These are phyloP conservation scores for Eurotiales sp. DNA, from an alignment of 2,329 filamentous ascomycete species.

Conservation along the genomic window DNA sequence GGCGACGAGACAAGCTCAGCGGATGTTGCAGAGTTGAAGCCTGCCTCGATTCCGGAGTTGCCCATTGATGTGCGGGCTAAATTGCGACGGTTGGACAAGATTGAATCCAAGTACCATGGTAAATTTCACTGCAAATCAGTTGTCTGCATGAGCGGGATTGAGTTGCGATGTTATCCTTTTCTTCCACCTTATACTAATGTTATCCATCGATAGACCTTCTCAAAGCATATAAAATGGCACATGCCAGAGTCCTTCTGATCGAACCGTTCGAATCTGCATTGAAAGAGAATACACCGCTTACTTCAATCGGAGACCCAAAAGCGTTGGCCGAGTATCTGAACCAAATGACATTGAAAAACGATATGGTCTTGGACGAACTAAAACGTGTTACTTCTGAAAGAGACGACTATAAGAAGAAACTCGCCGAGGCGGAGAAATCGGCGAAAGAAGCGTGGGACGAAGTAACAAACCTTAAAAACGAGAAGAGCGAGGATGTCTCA, in stretches of 20 bases:
- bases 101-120: constrained; percentile 86
- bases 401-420: constrained; percentile 73
- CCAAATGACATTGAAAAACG: constrained; percentile 77
- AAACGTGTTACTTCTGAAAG: constrained; percentile 81
- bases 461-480: constrained; percentile 52
- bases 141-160: too few species aligned
- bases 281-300: constrained; percentile 86
- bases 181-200: background rate
- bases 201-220: constrained; percentile 65
- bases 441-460: constrained; percentile 62
- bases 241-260: constrained; percentile 79
- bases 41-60: constrained; percentile 50
- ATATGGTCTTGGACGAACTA: constrained; percentile 92
- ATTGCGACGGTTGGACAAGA: constrained; percentile 80
- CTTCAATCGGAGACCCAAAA: constrained; percentile 79
- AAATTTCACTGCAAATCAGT: constrained; percentile 19
- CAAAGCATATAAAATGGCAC: constrained; percentile 86
- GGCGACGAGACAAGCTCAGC: constrained; percentile 20
- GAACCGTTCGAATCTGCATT: constrained; percentile 90
- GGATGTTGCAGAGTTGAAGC: constrained; percentile 20
- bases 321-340: constrained; percentile 86
- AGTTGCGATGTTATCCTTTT: too few species aligned
- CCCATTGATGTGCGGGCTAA: constrained; percentile 71
- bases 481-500: constrained; percentile 26
- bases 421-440: constrained; percentile 64